Evolutionary conservation across 257 asterid species (phyloP).

Genomic region (Solanum raphanifolium): DNA sequence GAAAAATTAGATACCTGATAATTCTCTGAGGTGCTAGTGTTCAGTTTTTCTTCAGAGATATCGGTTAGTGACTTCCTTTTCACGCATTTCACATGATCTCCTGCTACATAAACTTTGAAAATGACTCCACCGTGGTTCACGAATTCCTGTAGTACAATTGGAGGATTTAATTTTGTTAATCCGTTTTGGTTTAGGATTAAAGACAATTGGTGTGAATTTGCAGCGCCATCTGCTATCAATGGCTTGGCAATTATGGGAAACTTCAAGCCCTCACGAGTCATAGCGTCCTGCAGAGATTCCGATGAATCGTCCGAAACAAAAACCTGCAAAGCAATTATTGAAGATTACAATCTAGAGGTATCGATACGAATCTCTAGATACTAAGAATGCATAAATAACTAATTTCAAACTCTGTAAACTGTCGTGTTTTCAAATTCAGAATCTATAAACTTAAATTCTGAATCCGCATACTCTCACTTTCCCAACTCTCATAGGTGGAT

Average conservation of each 20-base stretch:
- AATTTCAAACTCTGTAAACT: background rate
- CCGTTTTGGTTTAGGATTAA: conserved; percentile 50
- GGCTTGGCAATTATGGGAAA: conserved; percentile 78
- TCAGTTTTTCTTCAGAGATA: conserved; percentile 22
- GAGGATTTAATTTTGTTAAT: conserved; percentile 27
- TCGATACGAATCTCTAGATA: background rate
- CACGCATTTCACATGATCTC: conserved; percentile 46
- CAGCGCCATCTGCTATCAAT: conserved; percentile 44
- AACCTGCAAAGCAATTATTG: conserved; percentile 24
- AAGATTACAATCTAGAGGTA: background rate
- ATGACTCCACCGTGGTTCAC: conserved; percentile 85
- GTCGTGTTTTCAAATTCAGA: background rate
- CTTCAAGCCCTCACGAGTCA: conserved; percentile 4
- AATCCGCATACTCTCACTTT: background rate
- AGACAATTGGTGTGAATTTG: conserved; percentile 61
- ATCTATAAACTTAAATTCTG: background rate
- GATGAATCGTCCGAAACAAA: conserved; percentile 22
- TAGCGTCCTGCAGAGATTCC: conserved; percentile 1
- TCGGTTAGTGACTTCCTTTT: conserved; percentile 60
- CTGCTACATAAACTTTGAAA: conserved; percentile 78
- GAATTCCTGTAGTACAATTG: conserved; percentile 73
- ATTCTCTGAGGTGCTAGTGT: conserved; percentile 6
- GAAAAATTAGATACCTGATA: conserved; percentile 57
- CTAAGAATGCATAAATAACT: background rate
- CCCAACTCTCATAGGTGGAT: background rate